Base-by-base conservation (phyloP, 1,139 yeast genomes). In the Lodderomyces theae region DNA sequence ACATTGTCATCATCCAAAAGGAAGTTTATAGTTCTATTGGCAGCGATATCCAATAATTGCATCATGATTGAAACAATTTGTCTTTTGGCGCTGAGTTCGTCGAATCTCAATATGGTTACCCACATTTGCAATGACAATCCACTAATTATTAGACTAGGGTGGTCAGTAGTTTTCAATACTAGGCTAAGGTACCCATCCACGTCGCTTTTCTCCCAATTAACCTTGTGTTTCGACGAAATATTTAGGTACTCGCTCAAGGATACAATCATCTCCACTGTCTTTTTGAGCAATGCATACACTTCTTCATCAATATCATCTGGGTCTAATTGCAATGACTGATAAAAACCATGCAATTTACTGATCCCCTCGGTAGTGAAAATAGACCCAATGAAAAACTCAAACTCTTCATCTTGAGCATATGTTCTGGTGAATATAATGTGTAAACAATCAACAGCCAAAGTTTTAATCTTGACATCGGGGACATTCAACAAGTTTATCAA, bases 71-170 rank as follows among this genome's bases (percentile, higher is more conserved):
- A 64, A 38, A 73, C 69, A 40, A 78, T 69, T 33, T 80, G 77
- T 28, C 58, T 62, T 42, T 69, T 72, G 18, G 76, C 68, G 46
- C 79, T 70, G 38, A 86, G 70, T 44, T 84, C 90, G 51, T 89
- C 96, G 43, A 82, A 80, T 52, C 98, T 74, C 39, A 92, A 66
- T 48, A 92, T 80, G 1, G 94, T 80, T 43, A 95, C 90, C 98
- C 98, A 94, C 69, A 92, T 86, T 57, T 90, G 96, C 43, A 92
- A 66, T 0, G 97, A 86, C 28, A 90, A 72, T 0, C 97, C 97
- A 40, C 96, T 85, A 3, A 92, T 82, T n/a, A 92, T 85, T 44
- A 92, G 71, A 53, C 96, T 86, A 26, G 89, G 86, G 56, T 89
- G 94, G 52, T 73, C 77, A 0, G 96, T 86, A 1, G 97, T 88